Base-by-base conservation (phyloP, 225 moss, liverwort and hornwort genomes). In the Bryum argenteum region DNA sequence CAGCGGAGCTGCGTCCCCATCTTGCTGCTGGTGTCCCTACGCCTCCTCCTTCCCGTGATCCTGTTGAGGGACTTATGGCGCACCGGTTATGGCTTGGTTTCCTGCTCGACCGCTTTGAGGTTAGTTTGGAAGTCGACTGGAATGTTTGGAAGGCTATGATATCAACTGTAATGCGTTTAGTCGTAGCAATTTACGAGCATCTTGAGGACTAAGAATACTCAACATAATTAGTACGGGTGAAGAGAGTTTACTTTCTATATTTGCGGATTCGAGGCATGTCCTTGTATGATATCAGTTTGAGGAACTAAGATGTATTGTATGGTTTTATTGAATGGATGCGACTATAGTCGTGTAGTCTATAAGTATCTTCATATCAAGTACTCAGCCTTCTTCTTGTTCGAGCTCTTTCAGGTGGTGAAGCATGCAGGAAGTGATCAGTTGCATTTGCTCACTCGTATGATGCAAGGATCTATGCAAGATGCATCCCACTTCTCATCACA, bases 1-100 rank as follows among this genome's bases (percentile, higher is more conserved):
- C 71, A 17, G 89, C 86, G 18, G 80, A 74, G 54, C 70, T 94
- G 75, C 91, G 87, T 44, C 94, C 94, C 52, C 81, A 89, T 56
- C 78, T 94, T 22, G 72, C 69, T 47, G 82, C 91, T 48, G 94
- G 94, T 41, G 74, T 79, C 63, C 90, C 93, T 5, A 75, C 61
- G 17, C 71, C 60, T 61, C 41, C 73, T 59, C 77, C 87, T 56
- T 52, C 67, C 9, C 80, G 78, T 63, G 86, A 94, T 79, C 90
- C 85, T 66, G 85, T 94, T 11, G 77, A 82, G 56, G 91, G 88
- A 69, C 87, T 94, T 43, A 76, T 76, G 70, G 91, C 88, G 45
- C 94, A 94, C 50, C 81, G 87, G 26, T 60, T 94, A 58, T 94
- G 94, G 94, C 85, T 94, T 53, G 94, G 94, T 60, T 94, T 94